Percentiles rank a stretch among this genome's conserved stretches.
phyloP scores from a whole-genome alignment of 352 stramenopile species.

The Globisporangium cystogenes region DNA sequence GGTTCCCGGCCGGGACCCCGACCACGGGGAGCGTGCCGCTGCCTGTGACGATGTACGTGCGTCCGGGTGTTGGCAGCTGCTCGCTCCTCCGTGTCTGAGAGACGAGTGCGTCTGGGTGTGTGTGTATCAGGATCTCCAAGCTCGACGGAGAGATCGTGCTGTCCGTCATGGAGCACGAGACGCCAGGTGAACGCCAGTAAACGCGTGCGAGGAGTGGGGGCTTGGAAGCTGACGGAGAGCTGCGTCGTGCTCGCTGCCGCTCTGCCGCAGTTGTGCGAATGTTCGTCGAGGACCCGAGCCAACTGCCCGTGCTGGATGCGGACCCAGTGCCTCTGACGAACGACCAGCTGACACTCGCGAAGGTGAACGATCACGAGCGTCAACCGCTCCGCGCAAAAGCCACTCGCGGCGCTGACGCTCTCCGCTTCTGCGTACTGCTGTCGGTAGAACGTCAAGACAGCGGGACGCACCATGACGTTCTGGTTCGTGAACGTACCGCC shows the following conservation, averaged over 20 bases:
- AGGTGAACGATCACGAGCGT: constrained; percentile 11
- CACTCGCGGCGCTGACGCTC: no score
- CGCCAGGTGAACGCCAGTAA: constrained; percentile 23
- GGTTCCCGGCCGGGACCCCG: constrained; percentile 36
- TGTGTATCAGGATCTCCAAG: constrained; percentile 40
- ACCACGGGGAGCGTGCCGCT: constrained; percentile 25
- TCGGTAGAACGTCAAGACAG: constrained; percentile 42
- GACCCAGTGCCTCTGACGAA: constrained; percentile 36
- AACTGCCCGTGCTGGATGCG: constrained; percentile 17
- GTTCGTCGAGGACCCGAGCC: constrained; percentile 16
- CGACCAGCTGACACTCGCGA: constrained; percentile 29
- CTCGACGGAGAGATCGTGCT: constrained; percentile 58
- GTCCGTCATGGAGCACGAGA: constrained; percentile 52
- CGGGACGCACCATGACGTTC: constrained; percentile 34
- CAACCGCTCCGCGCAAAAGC: background rate
- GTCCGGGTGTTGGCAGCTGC: background rate
- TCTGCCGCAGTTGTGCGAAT: constrained; percentile 5
- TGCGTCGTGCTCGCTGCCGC: background rate
- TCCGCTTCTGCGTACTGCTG: background rate
- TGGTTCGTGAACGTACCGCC: constrained; percentile 41
- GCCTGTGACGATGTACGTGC: constrained; percentile 51
- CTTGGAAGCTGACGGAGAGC: background rate
- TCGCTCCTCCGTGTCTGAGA: background rate
- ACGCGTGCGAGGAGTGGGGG: background rate
- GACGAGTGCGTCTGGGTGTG: background rate